Base-by-base conservation (phyloP, 164 flowering plant genomes). In the Chloranthus sessilifolius region DNA sequence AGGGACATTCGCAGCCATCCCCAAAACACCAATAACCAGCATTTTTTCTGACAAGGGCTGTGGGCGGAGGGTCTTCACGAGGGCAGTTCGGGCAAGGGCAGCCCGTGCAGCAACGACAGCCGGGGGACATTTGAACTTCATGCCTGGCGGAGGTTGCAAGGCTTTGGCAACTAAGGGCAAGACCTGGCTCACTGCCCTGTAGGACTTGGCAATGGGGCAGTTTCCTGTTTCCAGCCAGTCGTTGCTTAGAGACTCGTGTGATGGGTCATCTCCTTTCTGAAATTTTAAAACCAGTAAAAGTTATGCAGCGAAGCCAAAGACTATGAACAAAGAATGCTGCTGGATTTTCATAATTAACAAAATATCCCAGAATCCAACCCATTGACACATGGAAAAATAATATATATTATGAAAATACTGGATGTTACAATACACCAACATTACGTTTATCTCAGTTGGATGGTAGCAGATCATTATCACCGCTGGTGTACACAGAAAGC, bases 121-220 rank as follows among this genome's bases (percentile, higher is more conserved):
- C 10, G 88, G 88, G 36, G 94, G 96, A 44, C 96, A 88, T 53
- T 56, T 74, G 44, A 75, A 34, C 59, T 82, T 84, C 73, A 82
- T 52, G 16, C 88, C 86, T 17, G 82, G 64, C 11, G 90, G 94
- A 9, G 81, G 94, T 49, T 72, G 81, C 36, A 82, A 55, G 22
- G 69, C 77, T 43, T 66, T 64, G 23, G 90, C 90, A 37, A 88
- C 90, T 15, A 88, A 75, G 7, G 96, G 90, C 46, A 88, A 65
- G 17, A 88, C 81, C 21, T 38, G 23, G 53, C 82, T 77, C 17
- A 79, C 86, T 0, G 90, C 90, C 43, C 82, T 56, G 64, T 75
- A 88, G 19, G 94, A 82, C 63, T 82, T 88, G 31, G 96, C 92
- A 22, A 88, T 80, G 0, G 96, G 96, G 60, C 96, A 88, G 70